These are phyloP conservation scores for Zasmidium angulare DNA, from an alignment of 2,329 filamentous ascomycete species.

Conservation along the genomic window DNA sequence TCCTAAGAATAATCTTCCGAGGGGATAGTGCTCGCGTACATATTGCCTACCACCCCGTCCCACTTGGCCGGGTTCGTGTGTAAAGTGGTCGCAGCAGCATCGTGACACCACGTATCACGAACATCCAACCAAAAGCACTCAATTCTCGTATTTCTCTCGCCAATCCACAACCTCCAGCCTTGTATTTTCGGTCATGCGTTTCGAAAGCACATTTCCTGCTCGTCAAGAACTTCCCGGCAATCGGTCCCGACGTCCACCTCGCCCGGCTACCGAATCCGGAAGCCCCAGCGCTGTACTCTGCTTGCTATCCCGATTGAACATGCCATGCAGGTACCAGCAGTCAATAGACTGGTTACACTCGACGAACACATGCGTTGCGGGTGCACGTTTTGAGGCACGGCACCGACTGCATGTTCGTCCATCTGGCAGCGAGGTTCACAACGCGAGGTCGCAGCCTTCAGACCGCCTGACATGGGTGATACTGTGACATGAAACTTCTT, in stretches of 20 bases:
- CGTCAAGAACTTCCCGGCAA: background rate
- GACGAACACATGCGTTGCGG: background rate
- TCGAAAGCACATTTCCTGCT: background rate
- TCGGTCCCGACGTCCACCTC: background rate
- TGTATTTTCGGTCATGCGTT: background rate
- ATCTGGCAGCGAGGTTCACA: background rate
- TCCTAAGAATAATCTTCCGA: background rate
- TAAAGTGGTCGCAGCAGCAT: background rate
- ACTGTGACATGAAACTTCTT: background rate
- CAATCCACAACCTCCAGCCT: background rate
- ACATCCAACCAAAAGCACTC: background rate
- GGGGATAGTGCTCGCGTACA: background rate
- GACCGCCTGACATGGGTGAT: background rate
- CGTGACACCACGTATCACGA: background rate
- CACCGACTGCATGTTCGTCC: background rate
- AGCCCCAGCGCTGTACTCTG: background rate
- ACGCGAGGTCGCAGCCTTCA: background rate
- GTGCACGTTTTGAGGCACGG: background rate
- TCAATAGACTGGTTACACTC: background rate
- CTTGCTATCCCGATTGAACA: background rate
- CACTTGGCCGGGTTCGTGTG: background rate
- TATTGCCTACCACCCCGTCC: slow-evolving; percentile 10
- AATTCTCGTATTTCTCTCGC: background rate
- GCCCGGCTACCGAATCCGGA: background rate
- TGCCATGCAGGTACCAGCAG: background rate